phyloP scores from a whole-genome alignment of 306 rosid species.

The Sicyos edulis region DNA sequence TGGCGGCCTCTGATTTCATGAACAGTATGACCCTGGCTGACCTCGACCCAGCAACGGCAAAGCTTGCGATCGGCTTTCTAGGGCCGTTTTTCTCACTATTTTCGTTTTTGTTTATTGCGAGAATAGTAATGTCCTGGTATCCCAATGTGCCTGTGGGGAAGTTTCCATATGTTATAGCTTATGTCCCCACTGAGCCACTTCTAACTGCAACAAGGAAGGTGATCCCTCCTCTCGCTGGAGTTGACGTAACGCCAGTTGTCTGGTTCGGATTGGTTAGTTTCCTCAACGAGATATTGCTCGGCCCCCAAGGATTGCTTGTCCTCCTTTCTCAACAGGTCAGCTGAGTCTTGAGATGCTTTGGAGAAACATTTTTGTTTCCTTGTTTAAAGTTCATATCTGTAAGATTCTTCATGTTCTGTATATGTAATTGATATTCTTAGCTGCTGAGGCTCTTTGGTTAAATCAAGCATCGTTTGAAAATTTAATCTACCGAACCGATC shows the following conservation, averaged over 20 bases:
- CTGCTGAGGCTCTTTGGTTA: neutral
- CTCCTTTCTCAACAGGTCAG: slow-evolving; percentile 76
- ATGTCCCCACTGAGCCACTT: slow-evolving; percentile 91
- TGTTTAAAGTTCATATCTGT: neutral
- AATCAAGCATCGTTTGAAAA: too few species aligned
- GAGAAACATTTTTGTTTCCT: slow-evolving; percentile 11
- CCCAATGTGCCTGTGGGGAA: slow-evolving; percentile 77
- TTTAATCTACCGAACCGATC: too few species aligned
- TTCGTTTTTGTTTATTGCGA: slow-evolving; percentile 63
- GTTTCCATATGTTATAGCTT: slow-evolving; percentile 79
- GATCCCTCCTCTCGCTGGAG: slow-evolving; percentile 90
- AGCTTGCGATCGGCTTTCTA: slow-evolving; percentile 54
- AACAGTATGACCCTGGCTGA: slow-evolving; percentile 47
- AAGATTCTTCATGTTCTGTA: neutral
- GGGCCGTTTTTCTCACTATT: slow-evolving; percentile 73
- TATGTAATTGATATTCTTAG: neutral
- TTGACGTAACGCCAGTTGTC: slow-evolving; percentile 89
- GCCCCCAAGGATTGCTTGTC: slow-evolving; percentile 93
- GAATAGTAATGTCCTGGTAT: slow-evolving; percentile 97
- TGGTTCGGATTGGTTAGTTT: slow-evolving; percentile 89
- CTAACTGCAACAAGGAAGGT: slow-evolving; percentile 65
- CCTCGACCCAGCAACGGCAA: slow-evolving; percentile 76
- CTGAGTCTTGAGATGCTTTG: slow-evolving; percentile 19
- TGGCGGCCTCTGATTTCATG: slow-evolving; percentile 28
- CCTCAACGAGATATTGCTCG: slow-evolving; percentile 86